Evolutionary conservation across 495 filamentous ascomycete species (phyloP), one percentile per base, ranked within the genome.

Genomic region (Penicillium dipodomyicola): DNA sequence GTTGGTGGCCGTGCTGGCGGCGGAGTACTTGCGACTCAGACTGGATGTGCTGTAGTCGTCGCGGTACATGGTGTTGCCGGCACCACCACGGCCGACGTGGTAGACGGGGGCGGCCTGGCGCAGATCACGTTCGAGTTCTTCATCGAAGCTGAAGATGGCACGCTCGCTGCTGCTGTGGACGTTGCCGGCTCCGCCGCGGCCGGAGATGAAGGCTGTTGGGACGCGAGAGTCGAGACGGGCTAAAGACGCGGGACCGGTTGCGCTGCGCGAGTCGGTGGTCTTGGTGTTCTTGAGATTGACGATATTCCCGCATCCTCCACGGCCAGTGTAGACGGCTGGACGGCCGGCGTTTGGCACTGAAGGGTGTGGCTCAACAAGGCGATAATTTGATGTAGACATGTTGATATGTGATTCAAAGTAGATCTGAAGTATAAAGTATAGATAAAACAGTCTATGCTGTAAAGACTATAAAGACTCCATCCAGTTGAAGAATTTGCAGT

Each of bases 131-230:
- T 87, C 82, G 56, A 93, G 84, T 70, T 97, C 93, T 79, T 97
- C 93, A 73, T 96, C 91, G 76, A 97, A 94, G 57, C 83, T 87
- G 78, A 96, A 88, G 64, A 90, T 84, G 59, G 89, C 82, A 43
- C 88, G 85, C 62, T 87, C 84, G 39, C 64, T 69, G 59, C 80
- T 74, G 58, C 77, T 75, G 77, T 89, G 87, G 57, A 91, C 81
- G 75, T 97, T 98, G 60, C 94, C 94, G 44, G 87, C 91, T 32
- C 94, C 94, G 47, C 94, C 94, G 33, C 93, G 87, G 61, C 94
- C 93, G 15, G 86, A 84, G 64, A 81, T 82, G 83, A 87, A 95
- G 65, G 77, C 76, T 43, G 63, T 50, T 2, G 71, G 75, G 5
- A 54, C 30, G 50, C 64, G 73, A 57, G 77, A 72, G 68, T 77